phyloP scores from a whole-genome alignment of 2,329 filamentous ascomycete species.

The Aureobasidium vineae region DNA sequence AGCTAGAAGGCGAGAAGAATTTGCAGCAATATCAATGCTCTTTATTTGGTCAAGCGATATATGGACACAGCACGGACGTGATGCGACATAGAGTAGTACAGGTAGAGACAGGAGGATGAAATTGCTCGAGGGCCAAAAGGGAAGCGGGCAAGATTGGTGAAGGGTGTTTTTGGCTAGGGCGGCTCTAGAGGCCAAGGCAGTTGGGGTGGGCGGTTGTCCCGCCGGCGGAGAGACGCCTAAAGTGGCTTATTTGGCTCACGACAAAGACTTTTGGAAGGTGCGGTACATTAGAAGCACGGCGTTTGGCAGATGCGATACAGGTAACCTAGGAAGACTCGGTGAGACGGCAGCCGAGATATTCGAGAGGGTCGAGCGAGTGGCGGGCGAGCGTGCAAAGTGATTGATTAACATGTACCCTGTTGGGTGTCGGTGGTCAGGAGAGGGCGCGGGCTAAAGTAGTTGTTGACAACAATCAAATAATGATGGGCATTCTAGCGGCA shows the following conservation, averaged over 20 bases:
- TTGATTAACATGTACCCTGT: slow-evolving; percentile 4
- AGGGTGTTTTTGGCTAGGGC: slow-evolving; percentile 15
- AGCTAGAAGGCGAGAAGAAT: slow-evolving; percentile 16
- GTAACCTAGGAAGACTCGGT: background rate
- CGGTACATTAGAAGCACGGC: too few relatives aligned
- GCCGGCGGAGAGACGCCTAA: slow-evolving; percentile 21
- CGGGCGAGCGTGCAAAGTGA: slow-evolving; percentile 2
- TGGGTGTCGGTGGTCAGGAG: background rate
- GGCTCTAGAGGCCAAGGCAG: slow-evolving; percentile 11
- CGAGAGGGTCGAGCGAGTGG: background rate
- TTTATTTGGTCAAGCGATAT: slow-evolving; percentile 8
- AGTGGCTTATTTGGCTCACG: slow-evolving; percentile 1
- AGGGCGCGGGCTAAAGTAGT: slow-evolving; percentile 2
- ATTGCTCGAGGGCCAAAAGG: background rate
- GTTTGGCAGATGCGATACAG: background rate
- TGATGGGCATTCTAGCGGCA: background rate
- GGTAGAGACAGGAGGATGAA: background rate
- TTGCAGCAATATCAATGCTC: slow-evolving; percentile 7
- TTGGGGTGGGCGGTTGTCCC: slow-evolving; percentile 17
- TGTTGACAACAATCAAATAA: slow-evolving; percentile 23
- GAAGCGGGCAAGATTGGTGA: slow-evolving; percentile 2
- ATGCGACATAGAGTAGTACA: background rate
- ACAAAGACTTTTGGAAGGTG: background rate
- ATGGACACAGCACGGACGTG: slow-evolving; percentile 13
- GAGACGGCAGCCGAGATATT: background rate